Evolutionary conservation across 371 early-diverging fungal genomes (phyloP).

Genomic region (Mortierella sp.): DNA sequence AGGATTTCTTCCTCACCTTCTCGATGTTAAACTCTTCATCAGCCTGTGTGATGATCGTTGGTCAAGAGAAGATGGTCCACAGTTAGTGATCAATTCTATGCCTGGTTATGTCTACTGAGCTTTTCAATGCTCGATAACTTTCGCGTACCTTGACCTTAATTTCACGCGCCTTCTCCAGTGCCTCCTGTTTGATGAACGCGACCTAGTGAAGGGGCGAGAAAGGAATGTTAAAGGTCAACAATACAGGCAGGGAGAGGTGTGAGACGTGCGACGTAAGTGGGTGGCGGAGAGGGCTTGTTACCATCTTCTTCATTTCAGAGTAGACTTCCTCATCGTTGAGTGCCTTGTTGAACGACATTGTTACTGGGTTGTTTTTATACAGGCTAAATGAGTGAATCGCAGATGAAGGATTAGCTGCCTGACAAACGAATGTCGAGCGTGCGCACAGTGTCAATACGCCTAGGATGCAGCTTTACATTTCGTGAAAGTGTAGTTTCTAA

Average conservation of each 20-base stretch:
- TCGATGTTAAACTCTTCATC: constrained; percentile 99
- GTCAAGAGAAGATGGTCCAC: neutral
- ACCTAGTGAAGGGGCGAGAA: constrained; percentile 59
- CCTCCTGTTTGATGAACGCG: constrained; percentile 98
- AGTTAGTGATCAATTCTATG: neutral
- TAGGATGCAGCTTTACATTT: too few species aligned
- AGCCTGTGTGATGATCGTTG: constrained; percentile 67
- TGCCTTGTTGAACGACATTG: constrained; percentile 65
- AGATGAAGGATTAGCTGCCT: neutral
- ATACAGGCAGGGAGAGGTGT: neutral
- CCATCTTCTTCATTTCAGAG: constrained; percentile 92
- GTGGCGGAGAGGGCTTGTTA: constrained; percentile 30
- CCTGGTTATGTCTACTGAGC: neutral
- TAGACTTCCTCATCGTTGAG: constrained; percentile 94
- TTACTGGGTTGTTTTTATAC: constrained; percentile 21
- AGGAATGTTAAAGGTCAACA: too few species aligned
- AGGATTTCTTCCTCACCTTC: constrained; percentile 72
- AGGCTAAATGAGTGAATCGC: neutral
- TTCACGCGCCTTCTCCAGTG: constrained; percentile 97
- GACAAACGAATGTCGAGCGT: too few species aligned
- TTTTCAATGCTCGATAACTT: neutral
- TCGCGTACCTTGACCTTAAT: constrained; percentile 95
- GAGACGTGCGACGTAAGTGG: neutral
- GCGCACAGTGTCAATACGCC: too few species aligned
- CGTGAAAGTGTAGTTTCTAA: too few species aligned